Percentiles rank a stretch among this genome's conserved stretches.
Evolutionary conservation across 306 rosid genomes (phyloP).

Genomic region (Gynostemma pentaphyllum): DNA sequence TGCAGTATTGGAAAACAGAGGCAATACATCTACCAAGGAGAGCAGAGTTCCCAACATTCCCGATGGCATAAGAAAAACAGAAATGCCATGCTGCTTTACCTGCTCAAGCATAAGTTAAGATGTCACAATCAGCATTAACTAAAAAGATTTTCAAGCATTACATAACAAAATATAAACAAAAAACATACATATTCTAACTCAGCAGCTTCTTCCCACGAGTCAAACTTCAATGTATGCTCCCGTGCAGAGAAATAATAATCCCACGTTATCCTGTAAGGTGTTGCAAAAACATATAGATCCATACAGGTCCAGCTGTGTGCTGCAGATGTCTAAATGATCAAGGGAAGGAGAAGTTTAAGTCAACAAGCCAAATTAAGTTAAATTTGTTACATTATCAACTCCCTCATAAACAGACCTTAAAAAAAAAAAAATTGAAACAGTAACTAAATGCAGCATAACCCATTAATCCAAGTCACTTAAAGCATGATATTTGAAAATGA

Average conservation of each 20-base stretch:
- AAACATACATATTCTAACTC: conserved; percentile 87
- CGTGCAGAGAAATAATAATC: conserved; percentile 86
- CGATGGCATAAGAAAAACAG: conserved; percentile 98
- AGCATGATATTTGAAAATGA: not conserved
- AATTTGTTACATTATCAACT: too few species aligned
- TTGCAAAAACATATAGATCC: conserved; percentile 94
- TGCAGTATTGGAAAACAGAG: conserved; percentile 69
- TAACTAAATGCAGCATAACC: too few species aligned
- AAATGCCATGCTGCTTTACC: conserved; percentile 91
- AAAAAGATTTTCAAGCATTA: not conserved
- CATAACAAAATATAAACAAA: conserved; percentile 13
- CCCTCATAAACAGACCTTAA: too few species aligned
- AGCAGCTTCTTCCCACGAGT: conserved; percentile 94
- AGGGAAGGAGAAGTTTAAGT: not conserved
- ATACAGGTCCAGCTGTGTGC: conserved; percentile 99
- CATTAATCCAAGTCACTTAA: too few species aligned
- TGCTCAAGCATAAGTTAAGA: conserved; percentile 31
- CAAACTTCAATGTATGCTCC: conserved; percentile 66
- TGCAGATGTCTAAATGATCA: conserved; percentile 54
- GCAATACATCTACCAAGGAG: conserved; percentile 74
- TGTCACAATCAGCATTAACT: conserved; percentile 13
- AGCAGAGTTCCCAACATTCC: conserved; percentile 95
- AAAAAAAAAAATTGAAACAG: too few species aligned
- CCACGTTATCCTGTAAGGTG: conserved; percentile 93
- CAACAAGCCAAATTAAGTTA: too few species aligned